Base-by-base conservation (phyloP, 1,139 yeast species). In the Candida pseudoviswanathii region DNA sequence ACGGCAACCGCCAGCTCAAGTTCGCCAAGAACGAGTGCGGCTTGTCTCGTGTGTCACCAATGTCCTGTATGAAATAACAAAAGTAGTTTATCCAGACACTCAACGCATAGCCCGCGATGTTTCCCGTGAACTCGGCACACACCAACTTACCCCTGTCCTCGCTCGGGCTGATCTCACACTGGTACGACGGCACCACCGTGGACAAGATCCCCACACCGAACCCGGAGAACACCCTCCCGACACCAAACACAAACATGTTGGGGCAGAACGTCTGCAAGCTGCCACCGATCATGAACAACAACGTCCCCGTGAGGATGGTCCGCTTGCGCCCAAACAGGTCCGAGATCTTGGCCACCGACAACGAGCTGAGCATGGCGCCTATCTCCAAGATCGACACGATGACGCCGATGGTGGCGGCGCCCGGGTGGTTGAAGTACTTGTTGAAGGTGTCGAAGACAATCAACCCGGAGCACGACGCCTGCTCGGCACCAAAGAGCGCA, bases 401-500 rank as follows among this genome's bases (percentile, higher is more conserved):
- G 8, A 80, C 60, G 2, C 85, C 85, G 44, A 80, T 75, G 51
- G 71, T 69, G 1, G 80, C 63, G 30, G 81, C 68, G 11, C 67
- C 63, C 3, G 85, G 85, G 42, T 75, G 55, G 53, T 73, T 53
- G 56, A 78, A 80, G 59, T 72, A 79, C 39, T 58, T 54, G 26
- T 64, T 65, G 57, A 80, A 80, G 1, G 81, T 75, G 16, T 64
- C 74, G 53, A 68, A 75, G n/a, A 78, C 75, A 45, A 75, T 62
- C 42, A 90, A 82, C 3, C 96, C 94, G 33, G 90, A 83, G 83
- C 92, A 88, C 44, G 89, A 96, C 49, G 96, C 96, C 67, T 90
- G 97, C 64, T 90, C 96, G 66, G 88, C 90, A 3, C 96, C 97
- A 64, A 89, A 90, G 32, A 90, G 73, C 50, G 90, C 85, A 10